Evolutionary conservation across 768 basidiomycete genomes (phyloP).

Genomic region (Boletus speciosus): DNA sequence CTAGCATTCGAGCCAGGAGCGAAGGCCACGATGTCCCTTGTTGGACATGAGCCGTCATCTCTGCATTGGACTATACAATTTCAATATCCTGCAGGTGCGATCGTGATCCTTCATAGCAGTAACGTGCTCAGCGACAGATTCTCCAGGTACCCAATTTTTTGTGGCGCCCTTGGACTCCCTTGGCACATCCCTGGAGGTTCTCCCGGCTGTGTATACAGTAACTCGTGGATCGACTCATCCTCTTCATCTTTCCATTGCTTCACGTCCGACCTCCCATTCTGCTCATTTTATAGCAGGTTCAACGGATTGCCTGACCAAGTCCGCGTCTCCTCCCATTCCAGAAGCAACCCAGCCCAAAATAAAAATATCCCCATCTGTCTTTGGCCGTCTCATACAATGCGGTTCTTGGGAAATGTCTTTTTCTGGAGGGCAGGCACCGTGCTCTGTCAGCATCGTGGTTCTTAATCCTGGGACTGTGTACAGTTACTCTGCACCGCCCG

Average conservation of each 20-base stretch:
- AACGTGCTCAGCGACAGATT: neutral
- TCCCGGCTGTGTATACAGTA: constrained; percentile 35
- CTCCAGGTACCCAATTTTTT: constrained; percentile 41
- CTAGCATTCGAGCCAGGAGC: constrained; percentile 39
- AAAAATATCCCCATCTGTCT: constrained; percentile 1
- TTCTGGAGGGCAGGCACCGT: constrained; percentile 43
- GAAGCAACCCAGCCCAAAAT: constrained; percentile 24
- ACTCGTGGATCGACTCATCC: constrained; percentile 26
- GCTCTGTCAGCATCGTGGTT: constrained; percentile 39
- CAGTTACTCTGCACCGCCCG: constrained; percentile 36
- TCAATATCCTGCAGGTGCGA: constrained; percentile 40
- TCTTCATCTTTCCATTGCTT: neutral
- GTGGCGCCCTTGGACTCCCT: constrained; percentile 44
- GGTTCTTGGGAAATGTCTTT: constrained; percentile 46
- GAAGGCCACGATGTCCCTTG: constrained; percentile 31
- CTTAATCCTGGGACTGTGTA: constrained; percentile 38
- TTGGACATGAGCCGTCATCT: constrained; percentile 34
- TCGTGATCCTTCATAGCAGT: neutral
- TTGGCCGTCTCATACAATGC: constrained; percentile 22
- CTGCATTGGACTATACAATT: constrained; percentile 39
- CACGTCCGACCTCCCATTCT: neutral
- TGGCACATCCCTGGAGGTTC: constrained; percentile 41
- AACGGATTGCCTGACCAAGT: constrained; percentile 20
- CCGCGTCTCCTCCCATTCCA: constrained; percentile 23
- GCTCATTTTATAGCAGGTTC: constrained; percentile 25